A percentile compares a stretch with the other conserved stretches of the same genome.
phyloP scores from a whole-genome alignment of 306 rosid genomes.

The Hippophae tibetana region DNA sequence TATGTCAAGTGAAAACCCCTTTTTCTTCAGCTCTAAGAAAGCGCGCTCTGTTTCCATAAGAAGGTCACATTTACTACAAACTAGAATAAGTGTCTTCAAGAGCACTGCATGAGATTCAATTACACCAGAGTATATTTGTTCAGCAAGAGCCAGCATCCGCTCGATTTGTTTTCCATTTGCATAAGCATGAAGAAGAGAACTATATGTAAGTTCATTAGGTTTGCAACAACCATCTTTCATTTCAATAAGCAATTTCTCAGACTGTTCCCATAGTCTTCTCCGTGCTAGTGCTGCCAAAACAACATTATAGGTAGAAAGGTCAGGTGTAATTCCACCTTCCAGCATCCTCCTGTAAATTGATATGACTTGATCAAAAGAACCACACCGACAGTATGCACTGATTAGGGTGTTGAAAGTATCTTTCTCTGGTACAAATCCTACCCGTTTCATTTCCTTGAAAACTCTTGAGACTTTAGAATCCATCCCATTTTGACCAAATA shows the following conservation, averaged over 20 bases:
- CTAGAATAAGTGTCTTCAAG: not conserved
- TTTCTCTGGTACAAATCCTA: conserved; percentile 87
- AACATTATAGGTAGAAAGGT: conserved; percentile 79
- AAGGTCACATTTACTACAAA: no score
- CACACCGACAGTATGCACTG: conserved; percentile 85
- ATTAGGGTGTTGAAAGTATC: conserved; percentile 81
- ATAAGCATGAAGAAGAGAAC: no score
- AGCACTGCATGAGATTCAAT: conserved; percentile 61
- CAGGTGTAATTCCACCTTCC: conserved; percentile 79
- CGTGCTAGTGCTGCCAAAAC: conserved; percentile 88
- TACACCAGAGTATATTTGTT: conserved; percentile 56
- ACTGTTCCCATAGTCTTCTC: conserved; percentile 85
- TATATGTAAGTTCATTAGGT: no score
- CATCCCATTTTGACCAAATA: conserved; percentile 13
- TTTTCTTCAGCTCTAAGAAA: conserved; percentile 51
- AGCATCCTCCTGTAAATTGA: conserved; percentile 67
- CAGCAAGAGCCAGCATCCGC: conserved; percentile 56
- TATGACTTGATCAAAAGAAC: conserved; percentile 76
- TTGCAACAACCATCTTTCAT: conserved; percentile 44
- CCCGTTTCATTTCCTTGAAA: conserved; percentile 86
- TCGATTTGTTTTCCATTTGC: conserved; percentile 56
- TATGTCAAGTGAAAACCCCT: conserved; percentile 65
- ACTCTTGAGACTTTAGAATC: conserved; percentile 70
- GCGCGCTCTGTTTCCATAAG: conserved; percentile 41
- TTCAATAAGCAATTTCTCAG: conserved; percentile 74